Conservation (phyloP, 1,139 yeast genomes). For the Kodamaea sp. region DNA sequence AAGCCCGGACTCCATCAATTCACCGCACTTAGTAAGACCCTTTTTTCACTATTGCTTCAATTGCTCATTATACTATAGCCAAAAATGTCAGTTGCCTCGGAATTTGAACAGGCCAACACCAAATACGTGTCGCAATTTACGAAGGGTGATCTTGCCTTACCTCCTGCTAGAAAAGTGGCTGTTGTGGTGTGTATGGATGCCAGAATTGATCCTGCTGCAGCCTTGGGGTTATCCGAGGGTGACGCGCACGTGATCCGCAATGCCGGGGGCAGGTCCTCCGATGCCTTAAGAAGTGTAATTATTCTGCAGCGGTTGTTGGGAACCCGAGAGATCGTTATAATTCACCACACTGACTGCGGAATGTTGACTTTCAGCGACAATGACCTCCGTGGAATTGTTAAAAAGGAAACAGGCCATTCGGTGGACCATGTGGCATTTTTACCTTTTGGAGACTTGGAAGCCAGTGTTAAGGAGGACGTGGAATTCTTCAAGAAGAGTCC, state of each 20-base stretch:
- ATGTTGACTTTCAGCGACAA: slow-evolving; percentile 42
- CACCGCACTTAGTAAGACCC: too few species aligned
- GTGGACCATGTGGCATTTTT: slow-evolving; percentile 33
- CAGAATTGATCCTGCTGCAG: slow-evolving; percentile 42
- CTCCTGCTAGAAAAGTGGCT: slow-evolving; percentile 38
- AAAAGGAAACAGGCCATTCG: slow-evolving; percentile 28
- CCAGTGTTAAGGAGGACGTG: slow-evolving; percentile 39
- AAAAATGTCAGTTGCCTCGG: slow-evolving; percentile 24
- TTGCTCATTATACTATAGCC: too few species aligned
- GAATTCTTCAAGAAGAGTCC: slow-evolving; percentile 20
- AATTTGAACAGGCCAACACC: slow-evolving; percentile 25
- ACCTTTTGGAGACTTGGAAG: slow-evolving; percentile 34
- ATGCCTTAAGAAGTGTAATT: slow-evolving; percentile 40
- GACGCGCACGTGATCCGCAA: slow-evolving; percentile 49
- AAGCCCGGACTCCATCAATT: too few species aligned
- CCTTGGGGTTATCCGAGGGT: slow-evolving; percentile 42
- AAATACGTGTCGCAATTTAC: slow-evolving; percentile 21
- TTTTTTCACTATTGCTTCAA: too few species aligned
- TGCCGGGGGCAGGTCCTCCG: slow-evolving; percentile 47
- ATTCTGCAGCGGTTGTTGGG: slow-evolving; percentile 39
- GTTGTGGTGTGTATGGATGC: slow-evolving; percentile 50
- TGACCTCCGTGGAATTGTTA: slow-evolving; percentile 25
- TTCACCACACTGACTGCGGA: slow-evolving; percentile 47
- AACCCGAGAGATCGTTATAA: slow-evolving; percentile 39
- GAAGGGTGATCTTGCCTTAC: slow-evolving; percentile 32